Evolutionary conservation across 306 rosid genomes (phyloP), one percentile per base, ranked within the genome.

Genomic region (Gastrolobium bilobum): DNA sequence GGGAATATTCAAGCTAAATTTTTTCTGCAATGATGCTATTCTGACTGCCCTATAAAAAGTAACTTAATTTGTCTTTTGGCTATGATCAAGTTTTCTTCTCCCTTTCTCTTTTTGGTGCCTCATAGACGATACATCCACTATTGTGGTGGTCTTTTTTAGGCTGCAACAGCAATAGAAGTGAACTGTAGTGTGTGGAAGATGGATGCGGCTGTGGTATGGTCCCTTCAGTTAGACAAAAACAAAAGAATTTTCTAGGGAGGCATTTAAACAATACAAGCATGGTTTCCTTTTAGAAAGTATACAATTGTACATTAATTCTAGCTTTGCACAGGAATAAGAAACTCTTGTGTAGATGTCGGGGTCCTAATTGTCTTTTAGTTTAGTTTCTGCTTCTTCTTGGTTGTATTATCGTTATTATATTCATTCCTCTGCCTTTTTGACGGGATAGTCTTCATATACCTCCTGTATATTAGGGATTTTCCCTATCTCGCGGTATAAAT

Each of bases 1-100:
- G 29, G 60, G 44, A 78, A 6, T 14, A 14, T 13, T 68, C 29
- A 57, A 57, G 29, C 43, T 43, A 3, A 67, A 8, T 29, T 38
- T 33, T 68, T 68, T 78, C 15, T 15, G 50, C 59, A 68, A 59
- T 43, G 15, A 74, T 35, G 26, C 39, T 60, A 47, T 59, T 70
- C 34, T 68, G 44, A 20, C 8, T 46, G 39, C 40, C 43, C 30
- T 34, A 10, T 64, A 26, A 63, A 10, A 26, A 10, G 31, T 39
- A 38, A 47, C 39, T 50, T 35, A 29, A 7, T 26, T 44, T 20
- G 2, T 5, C 63, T 60, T 75, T 61, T 33, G 5, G 79, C 3
- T 20, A 10, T 35, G 53, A 7, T 62, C 3, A 50, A 26, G 54
- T 64, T 52, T 31, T 39, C 37, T 64, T 29, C 66, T 61, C 7